A percentile compares a stretch with the other conserved stretches of the same genome.
These are phyloP conservation scores for Smithsoniella earleae DNA, from an alignment of 163 green algal genomes.

Conservation along the genomic window DNA sequence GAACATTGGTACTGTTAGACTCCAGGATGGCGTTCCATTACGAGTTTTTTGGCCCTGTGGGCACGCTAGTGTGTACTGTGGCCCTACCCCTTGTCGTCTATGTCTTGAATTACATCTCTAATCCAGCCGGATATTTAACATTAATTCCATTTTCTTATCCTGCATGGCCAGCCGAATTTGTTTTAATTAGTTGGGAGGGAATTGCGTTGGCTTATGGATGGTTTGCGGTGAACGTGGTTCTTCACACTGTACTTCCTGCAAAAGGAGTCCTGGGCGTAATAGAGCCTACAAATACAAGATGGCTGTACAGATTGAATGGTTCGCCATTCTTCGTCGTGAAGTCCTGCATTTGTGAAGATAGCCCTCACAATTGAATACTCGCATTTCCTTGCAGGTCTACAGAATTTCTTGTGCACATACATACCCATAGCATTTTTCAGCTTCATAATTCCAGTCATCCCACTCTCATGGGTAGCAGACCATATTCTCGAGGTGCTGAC, in stretches of 20 bases:
- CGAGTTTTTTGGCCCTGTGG: slow-evolving; percentile 81
- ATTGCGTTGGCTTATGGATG: slow-evolving; percentile 55
- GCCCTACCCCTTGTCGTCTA: slow-evolving; percentile 70
- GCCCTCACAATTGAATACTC: too few species aligned
- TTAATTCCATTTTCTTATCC: slow-evolving; percentile 24
- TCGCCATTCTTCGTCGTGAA: too few species aligned
- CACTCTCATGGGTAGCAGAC: slow-evolving; percentile 65
- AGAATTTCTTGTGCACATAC: slow-evolving; percentile 54
- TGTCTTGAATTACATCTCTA: slow-evolving; percentile 60
- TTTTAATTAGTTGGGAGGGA: slow-evolving; percentile 46
- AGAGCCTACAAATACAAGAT: slow-evolving; percentile 49
- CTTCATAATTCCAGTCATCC: slow-evolving; percentile 46
- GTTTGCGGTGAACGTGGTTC: slow-evolving; percentile 48
- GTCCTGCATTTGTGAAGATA: too few species aligned
- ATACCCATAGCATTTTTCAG: slow-evolving; percentile 49
- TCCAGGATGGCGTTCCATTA: slow-evolving; percentile 40
- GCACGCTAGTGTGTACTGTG: slow-evolving; percentile 58
- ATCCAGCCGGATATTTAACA: slow-evolving; percentile 46
- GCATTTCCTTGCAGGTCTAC: slow-evolving; percentile 47
- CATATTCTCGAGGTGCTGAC: slow-evolving; percentile 73
- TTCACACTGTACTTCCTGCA: slow-evolving; percentile 77
- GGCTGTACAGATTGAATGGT: slow-evolving; percentile 90
- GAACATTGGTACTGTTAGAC: too few species aligned
- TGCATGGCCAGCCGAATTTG: slow-evolving; percentile 35
- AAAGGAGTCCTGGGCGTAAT: slow-evolving; percentile 47